Base-by-base conservation (phyloP, 768 basidiomycete species). In the Tricholomella constricta region DNA sequence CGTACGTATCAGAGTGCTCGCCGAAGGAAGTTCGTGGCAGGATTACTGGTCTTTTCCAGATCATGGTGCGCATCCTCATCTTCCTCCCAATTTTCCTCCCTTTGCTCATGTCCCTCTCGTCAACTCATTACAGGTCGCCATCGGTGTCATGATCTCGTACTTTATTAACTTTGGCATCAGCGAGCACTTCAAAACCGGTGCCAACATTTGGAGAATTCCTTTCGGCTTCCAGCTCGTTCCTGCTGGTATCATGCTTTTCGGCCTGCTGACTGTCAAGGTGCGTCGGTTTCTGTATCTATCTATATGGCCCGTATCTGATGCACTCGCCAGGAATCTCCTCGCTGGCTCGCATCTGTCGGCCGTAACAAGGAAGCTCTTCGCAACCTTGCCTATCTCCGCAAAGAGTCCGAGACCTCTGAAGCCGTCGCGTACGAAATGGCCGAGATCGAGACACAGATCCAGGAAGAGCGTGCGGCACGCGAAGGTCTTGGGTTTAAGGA, bases 1-100 rank as follows among this genome's bases (percentile, higher is more conserved):
- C 90, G 0, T 95, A 83, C 63, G 91, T 94, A 19, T 86, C 89
- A 9, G 94, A 95, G 67, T 92, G 91, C 66, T 79, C 86, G 2
- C 94, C 94, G 5, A 94, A 93, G 65, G 78, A 90, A 19, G 88
- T 92, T 6, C 86, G 93, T 55, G 92, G 91, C 6, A 79, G 89
- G 44, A 90, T 94, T 58, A 92, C 89, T 0, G 91, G 91, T 38
- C 63, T 89, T 27, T 93, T 93, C 78, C 92, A 94, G 67, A 83
- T 94, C 67, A 86, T 91, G 82, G 91, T 81, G 32, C 23, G 70
- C 45, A 6, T 14, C 46, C 12, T 42, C 34, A 8, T 1, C 44
- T 19, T 1, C 11, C 8, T 12, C 45, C 9, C n/a, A n/a, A n/a
- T 27, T 22, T 4, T 44, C 17, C 25, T 12, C 25, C 47, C n/a